Conservation (phyloP, 495 filamentous ascomycete genomes). For the Hypoxylon cercidicola region DNA sequence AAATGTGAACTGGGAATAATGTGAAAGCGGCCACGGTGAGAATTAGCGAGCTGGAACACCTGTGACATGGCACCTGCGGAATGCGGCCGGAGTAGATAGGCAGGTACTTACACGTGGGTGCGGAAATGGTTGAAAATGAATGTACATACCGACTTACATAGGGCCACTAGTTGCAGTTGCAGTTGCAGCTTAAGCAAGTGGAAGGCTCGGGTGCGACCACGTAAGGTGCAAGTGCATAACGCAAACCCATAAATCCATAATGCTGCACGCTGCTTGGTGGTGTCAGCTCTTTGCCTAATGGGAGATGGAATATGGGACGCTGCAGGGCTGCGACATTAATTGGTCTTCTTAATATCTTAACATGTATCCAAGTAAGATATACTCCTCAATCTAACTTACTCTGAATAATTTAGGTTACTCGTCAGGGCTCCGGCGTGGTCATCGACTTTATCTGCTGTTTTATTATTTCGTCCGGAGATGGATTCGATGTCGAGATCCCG, state of each 20-base stretch:
- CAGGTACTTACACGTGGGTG: conserved; percentile 20
- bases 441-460: no score
- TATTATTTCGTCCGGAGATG: no score
- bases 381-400: no score
- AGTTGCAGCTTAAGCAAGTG: neutral
- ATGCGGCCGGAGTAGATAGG: conserved; percentile 8
- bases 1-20: neutral
- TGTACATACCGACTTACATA: neutral
- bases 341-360: neutral
- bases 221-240: conserved; percentile 1
- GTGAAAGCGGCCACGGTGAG: neutral
- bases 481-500: no score
- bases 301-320: neutral
- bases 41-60: conserved; percentile 4
- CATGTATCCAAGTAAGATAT: no score
- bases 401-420: no score
- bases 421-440: no score
- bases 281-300: conserved; percentile 26
- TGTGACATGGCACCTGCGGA: conserved; percentile 17
- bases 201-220: conserved; percentile 9
- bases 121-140: neutral
- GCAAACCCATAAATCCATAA: no score
- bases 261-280: no score
- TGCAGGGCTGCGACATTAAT: conserved; percentile 29
- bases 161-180: neutral